These are phyloP conservation scores for Tetradesmus obliquus DNA, from an alignment of 139 green algal species.

Conservation along the genomic window DNA sequence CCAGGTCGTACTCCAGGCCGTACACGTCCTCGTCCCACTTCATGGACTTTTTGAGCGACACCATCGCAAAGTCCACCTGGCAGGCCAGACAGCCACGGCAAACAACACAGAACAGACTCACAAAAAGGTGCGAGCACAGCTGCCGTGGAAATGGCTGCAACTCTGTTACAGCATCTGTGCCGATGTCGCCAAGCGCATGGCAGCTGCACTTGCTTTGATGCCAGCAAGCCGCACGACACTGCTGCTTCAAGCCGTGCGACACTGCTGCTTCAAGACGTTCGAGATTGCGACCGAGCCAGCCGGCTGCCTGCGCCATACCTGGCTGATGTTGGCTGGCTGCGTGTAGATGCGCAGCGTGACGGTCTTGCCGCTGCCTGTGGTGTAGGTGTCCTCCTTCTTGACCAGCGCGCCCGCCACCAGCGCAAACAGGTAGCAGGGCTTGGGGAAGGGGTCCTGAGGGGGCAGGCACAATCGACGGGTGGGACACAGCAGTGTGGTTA, in stretches of 20 bases:
- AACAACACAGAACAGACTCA: not conserved
- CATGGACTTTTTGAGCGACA: constrained; percentile 93
- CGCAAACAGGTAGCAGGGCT: constrained; percentile 99
- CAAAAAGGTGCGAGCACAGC: not conserved
- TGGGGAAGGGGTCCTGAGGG: constrained; percentile 93
- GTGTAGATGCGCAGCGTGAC: constrained; percentile 93
- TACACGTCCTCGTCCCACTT: constrained; percentile 86
- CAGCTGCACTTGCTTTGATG: not conserved
- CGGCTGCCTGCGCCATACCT: not conserved
- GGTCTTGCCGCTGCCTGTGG: constrained; percentile 77
- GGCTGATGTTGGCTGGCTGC: constrained; percentile 41
- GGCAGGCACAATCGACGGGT: constrained; percentile 5
- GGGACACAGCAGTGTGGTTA: no score
- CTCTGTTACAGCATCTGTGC: not conserved
- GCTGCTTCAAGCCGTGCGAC: not conserved
- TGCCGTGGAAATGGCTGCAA: not conserved
- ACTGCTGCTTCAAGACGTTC: not conserved
- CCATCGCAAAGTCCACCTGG: constrained; percentile 86
- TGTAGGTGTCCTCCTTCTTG: constrained; percentile 88
- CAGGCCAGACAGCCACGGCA: constrained; percentile 37
- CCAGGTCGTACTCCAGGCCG: constrained; percentile 98
- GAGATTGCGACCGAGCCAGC: not conserved
- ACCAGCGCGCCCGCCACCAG: constrained; percentile 95
- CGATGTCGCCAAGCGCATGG: not conserved
- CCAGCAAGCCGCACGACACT: not conserved